Evolutionary conservation across 2,329 filamentous ascomycete species (phyloP).

Genomic region (Purpureocillium takamizusanense): DNA sequence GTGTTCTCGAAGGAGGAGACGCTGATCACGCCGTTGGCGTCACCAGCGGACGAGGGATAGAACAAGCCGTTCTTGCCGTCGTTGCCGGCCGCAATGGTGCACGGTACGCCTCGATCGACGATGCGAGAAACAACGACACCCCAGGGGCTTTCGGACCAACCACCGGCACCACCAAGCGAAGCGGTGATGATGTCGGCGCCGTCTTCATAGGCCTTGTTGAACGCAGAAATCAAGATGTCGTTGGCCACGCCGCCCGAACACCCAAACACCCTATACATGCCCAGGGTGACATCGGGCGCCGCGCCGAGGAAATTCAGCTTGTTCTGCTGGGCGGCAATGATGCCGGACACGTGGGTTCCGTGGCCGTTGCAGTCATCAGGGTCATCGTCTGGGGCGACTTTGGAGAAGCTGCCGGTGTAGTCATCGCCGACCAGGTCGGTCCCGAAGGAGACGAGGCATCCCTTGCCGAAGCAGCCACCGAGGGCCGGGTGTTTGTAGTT

Average conservation of each 20-base stretch:
- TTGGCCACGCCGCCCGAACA: conserved; percentile 49
- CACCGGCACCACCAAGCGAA: conserved; percentile 38
- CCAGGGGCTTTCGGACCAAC: conserved; percentile 44
- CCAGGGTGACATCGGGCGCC: conserved; percentile 3
- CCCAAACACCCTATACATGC: conserved; percentile 18
- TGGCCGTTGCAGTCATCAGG: neutral
- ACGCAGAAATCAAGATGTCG: conserved; percentile 43
- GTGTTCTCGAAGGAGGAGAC: conserved; percentile 42
- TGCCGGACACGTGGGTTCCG: neutral
- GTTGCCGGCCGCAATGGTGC: conserved; percentile 44
- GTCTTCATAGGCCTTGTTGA: conserved; percentile 49
- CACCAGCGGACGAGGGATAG: conserved; percentile 37
- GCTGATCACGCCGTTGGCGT: conserved; percentile 35
- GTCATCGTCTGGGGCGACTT: neutral
- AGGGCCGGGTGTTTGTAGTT: conserved; percentile 7
- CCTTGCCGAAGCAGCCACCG: conserved; percentile 4
- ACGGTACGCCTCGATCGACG: conserved; percentile 42
- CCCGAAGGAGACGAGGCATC: conserved; percentile 36
- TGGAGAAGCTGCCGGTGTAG: neutral
- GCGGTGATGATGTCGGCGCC: conserved; percentile 47
- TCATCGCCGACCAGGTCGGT: conserved; percentile 20
- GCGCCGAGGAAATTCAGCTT: conserved; percentile 3
- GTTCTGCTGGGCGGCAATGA: neutral
- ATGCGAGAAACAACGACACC: conserved; percentile 40
- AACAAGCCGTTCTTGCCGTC: conserved; percentile 35